phyloP scores from a whole-genome alignment of 2,329 filamentous ascomycete species.

The Scedosporium dehoogii region DNA sequence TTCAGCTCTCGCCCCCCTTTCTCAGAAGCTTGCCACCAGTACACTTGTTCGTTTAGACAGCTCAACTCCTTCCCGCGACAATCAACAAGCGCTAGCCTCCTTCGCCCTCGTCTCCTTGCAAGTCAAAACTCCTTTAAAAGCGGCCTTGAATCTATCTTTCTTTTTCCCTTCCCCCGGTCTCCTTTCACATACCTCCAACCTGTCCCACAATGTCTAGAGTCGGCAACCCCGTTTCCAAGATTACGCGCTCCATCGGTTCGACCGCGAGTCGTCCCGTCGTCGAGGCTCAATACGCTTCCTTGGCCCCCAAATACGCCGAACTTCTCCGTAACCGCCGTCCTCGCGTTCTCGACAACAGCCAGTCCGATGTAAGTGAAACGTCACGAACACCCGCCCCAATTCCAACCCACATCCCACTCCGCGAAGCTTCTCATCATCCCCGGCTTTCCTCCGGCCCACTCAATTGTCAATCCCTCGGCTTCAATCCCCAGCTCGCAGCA shows the following conservation, averaged over 20 bases:
- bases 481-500: not conserved
- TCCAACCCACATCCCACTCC: too few species aligned
- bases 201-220: slow-evolving; percentile 31
- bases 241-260: slow-evolving; percentile 35
- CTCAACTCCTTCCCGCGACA: not conserved
- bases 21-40: not conserved
- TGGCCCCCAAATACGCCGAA: slow-evolving; percentile 39
- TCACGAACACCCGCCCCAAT: not conserved
- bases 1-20: not conserved
- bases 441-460: not conserved
- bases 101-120: too few species aligned
- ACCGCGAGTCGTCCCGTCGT: slow-evolving; percentile 25
- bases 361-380: slow-evolving; percentile 28
- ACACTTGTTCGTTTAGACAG: not conserved
- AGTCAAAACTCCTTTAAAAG: too few species aligned
- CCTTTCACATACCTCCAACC: not conserved
- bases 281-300: slow-evolving; percentile 23
- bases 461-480: not conserved
- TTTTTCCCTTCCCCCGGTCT: not conserved
- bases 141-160: not conserved
- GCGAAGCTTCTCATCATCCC: not conserved
- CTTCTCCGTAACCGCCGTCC: slow-evolving; percentile 23
- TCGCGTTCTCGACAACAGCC: slow-evolving; percentile 19
- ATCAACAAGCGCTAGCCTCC: too few species aligned
- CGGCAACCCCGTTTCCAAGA: slow-evolving; percentile 37